phyloP scores from a whole-genome alignment of 805 yeast genomes.

The Tetrapisispora iriomotensis region DNA sequence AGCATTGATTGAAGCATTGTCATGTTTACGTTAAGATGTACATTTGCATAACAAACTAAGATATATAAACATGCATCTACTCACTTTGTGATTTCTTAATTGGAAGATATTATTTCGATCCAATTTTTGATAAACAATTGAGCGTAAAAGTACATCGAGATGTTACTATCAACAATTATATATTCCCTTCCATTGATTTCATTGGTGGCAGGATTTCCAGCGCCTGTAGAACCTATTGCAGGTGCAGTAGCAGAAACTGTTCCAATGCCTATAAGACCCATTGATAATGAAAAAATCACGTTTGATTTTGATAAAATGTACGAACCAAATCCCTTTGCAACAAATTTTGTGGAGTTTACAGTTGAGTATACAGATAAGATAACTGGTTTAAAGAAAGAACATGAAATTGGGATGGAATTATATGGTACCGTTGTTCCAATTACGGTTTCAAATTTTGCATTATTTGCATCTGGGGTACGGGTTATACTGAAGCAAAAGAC shows the following conservation, averaged over 20 bases:
- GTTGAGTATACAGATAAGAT: constrained; percentile 19
- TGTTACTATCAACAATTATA: background rate
- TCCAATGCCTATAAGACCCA: background rate
- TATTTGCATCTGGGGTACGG: constrained; percentile 37
- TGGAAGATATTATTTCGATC: no score
- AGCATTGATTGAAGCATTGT: no score
- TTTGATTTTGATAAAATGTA: constrained; percentile 10
- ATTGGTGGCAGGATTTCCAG: background rate
- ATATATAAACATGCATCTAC: no score
- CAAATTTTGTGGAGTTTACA: constrained; percentile 19
- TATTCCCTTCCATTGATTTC: background rate
- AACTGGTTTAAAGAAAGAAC: constrained; percentile 5
- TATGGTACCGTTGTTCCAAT: constrained; percentile 59
- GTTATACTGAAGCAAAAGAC: constrained; percentile 19
- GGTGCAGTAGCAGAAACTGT: background rate
- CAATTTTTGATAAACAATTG: no score
- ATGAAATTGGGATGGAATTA: constrained; percentile 45
- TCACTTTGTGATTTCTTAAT: no score
- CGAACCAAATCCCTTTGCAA: constrained; percentile 30
- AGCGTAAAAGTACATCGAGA: no score
- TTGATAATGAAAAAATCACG: background rate
- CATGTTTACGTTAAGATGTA: no score
- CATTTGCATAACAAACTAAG: no score
- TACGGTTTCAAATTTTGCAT: constrained; percentile 51
- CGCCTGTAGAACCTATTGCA: background rate